phyloP scores from a whole-genome alignment of 495 filamentous ascomycete species.

The Pseudevernia furfuracea region DNA sequence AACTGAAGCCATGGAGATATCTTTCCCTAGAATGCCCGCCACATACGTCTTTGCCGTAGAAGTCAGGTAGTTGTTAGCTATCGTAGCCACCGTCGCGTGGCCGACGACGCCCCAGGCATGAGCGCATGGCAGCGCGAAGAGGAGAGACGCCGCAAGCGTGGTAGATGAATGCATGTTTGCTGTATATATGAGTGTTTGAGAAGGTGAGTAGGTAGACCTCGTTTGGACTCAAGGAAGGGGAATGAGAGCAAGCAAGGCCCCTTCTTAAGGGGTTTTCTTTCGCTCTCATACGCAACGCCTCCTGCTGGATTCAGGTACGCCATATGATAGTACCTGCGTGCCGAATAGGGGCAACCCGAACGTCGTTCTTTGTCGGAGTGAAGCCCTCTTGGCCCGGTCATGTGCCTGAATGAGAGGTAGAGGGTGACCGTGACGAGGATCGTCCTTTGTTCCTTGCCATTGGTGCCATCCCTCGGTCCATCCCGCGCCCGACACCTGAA shows the following conservation, averaged over 20 bases:
- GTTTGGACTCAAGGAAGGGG: not conserved
- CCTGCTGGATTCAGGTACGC: conserved; percentile 7
- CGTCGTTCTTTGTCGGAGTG: conserved; percentile 1
- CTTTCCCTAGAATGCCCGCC: conserved; percentile 42
- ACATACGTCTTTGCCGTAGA: conserved; percentile 40
- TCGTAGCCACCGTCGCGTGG: conserved; percentile 54
- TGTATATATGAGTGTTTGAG: not conserved
- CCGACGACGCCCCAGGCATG: conserved; percentile 51
- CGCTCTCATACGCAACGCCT: not conserved
- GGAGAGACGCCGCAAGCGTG: conserved; percentile 14
- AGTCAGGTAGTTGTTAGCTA: conserved; percentile 47
- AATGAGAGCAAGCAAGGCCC: not conserved
- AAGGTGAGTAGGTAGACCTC: not conserved
- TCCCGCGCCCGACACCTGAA: not conserved
- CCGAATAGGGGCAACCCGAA: conserved; percentile 9
- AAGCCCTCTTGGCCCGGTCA: conserved; percentile 1
- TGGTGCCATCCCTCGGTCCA: conserved; percentile 3
- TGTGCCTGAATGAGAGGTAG: conserved; percentile 15
- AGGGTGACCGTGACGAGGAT: not conserved
- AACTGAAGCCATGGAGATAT: conserved; percentile 47
- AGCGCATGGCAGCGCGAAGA: conserved; percentile 15
- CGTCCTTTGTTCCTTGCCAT: not conserved
- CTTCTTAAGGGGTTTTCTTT: not conserved
- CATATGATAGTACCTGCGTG: conserved; percentile 11
- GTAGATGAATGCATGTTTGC: conserved; percentile 9